Conservation (phyloP, 129 eudicot species). For the Helianthus tuberosus region DNA sequence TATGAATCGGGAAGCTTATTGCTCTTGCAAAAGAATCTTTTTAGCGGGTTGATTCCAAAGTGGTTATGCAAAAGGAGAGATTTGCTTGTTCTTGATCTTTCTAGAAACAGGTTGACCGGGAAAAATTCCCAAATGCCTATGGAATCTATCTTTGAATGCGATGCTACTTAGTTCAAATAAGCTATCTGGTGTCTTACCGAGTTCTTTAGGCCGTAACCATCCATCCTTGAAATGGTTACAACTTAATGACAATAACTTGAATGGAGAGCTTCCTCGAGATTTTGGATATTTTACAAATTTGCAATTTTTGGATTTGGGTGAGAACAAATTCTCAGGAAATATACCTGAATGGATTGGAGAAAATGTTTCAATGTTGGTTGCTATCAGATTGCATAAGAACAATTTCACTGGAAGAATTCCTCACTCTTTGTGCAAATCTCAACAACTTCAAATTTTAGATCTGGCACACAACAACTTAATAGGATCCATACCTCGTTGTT, state of each 20-base stretch:
- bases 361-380: not conserved
- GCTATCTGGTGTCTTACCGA: slow-evolving; percentile 22
- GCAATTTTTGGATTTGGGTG: slow-evolving; percentile 19
- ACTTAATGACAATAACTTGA: slow-evolving; percentile 27
- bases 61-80: slow-evolving; percentile 3
- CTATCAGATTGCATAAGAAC: slow-evolving; percentile 25
- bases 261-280: slow-evolving; percentile 21
- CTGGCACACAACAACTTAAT: slow-evolving; percentile 24
- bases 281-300: slow-evolving; percentile 9
- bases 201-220: slow-evolving; percentile 1
- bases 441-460: slow-evolving; percentile 29
- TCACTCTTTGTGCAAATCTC: slow-evolving; percentile 17
- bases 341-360: slow-evolving; percentile 35
- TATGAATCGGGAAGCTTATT: too few relatives aligned
- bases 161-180: slow-evolving; percentile 17
- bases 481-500: slow-evolving; percentile 31
- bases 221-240: not conserved
- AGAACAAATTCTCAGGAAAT: slow-evolving; percentile 15
- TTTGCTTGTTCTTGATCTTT: slow-evolving; percentile 15
- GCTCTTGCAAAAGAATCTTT: not conserved
- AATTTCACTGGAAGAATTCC: slow-evolving; percentile 30
- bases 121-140: slow-evolving; percentile 31
- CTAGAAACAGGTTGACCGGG: slow-evolving; percentile 23
- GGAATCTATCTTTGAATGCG: not conserved
- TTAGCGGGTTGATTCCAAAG: slow-evolving; percentile 8